Evolutionary conservation across 768 basidiomycete species (phyloP).

Genomic region (Epithele typhae): DNA sequence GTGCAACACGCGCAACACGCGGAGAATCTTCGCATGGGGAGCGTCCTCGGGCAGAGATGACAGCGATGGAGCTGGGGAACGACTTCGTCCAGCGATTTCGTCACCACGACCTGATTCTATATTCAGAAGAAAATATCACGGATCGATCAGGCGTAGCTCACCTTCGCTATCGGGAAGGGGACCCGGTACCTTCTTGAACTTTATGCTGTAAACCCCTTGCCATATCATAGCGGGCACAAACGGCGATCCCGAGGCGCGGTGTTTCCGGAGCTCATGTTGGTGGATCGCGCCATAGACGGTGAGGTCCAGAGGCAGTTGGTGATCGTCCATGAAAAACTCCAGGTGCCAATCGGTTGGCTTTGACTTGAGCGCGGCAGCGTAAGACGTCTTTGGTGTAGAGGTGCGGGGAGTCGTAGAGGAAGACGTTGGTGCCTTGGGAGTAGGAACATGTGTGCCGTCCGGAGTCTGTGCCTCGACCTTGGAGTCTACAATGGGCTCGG

Average conservation of each 20-base stretch:
- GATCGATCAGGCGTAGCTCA: slow-evolving; percentile 27
- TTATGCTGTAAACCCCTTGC: slow-evolving; percentile 88
- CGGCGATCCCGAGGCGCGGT: slow-evolving; percentile 55
- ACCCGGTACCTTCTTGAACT: slow-evolving; percentile 89
- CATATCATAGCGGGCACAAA: slow-evolving; percentile 72
- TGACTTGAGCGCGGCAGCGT: slow-evolving; percentile 90
- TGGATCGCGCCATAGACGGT: slow-evolving; percentile 98
- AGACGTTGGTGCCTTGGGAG: slow-evolving; percentile 54
- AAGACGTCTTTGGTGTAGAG: slow-evolving; percentile 54
- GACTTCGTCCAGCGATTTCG: slow-evolving; percentile 45
- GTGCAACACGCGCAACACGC: slow-evolving; percentile 83
- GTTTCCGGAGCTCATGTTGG: slow-evolving; percentile 69
- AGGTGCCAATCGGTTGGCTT: slow-evolving; percentile 97
- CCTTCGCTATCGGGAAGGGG: slow-evolving; percentile 64
- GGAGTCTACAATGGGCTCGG: slow-evolving; percentile 49
- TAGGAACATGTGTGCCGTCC: slow-evolving; percentile 90
- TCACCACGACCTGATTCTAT: slow-evolving; percentile 30
- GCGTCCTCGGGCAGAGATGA: slow-evolving; percentile 82
- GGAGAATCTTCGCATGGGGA: slow-evolving; percentile 85
- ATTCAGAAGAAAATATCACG: not conserved
- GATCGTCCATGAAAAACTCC: slow-evolving; percentile 92
- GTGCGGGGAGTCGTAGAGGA: slow-evolving; percentile 30
- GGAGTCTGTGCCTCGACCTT: slow-evolving; percentile 95
- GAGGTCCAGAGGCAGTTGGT: slow-evolving; percentile 75
- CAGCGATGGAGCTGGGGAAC: slow-evolving; percentile 62